Percentiles rank a stretch among this genome's conserved stretches.
phyloP scores from a whole-genome alignment of 495 filamentous ascomycete genomes.

The Sordaria brevicollis region DNA sequence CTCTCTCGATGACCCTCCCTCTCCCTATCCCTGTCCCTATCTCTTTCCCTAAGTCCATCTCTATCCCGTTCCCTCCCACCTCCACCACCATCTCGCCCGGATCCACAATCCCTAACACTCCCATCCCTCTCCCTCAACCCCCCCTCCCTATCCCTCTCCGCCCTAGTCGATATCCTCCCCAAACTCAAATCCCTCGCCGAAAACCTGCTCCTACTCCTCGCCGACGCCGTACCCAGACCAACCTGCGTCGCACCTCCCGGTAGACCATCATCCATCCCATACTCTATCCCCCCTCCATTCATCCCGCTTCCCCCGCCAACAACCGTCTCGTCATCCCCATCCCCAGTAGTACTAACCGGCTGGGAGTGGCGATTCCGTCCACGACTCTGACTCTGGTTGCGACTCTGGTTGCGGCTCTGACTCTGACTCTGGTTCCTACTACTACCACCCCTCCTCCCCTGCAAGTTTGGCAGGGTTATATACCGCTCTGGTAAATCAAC shows the following conservation, averaged over 20 bases:
- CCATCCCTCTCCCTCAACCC: not conserved
- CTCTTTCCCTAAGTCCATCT: not conserved
- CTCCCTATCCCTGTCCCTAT: too few relatives aligned
- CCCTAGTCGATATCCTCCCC: not conserved
- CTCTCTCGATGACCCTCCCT: too few relatives aligned
- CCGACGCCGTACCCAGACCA: not conserved
- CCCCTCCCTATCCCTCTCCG: not conserved
- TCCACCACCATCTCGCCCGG: not conserved
- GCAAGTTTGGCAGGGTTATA: slow-evolving; percentile 21
- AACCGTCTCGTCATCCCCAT: not conserved
- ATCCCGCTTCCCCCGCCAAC: not conserved
- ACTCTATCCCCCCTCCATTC: not conserved
- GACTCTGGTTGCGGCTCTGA: too few relatives aligned
- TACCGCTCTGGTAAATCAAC: slow-evolving; percentile 20
- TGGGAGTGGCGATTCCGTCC: not conserved
- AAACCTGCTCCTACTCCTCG: not conserved
- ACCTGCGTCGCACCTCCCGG: not conserved
- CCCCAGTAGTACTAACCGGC: not conserved
- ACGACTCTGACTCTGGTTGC: too few relatives aligned
- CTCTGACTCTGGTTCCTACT: not conserved
- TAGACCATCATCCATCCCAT: not conserved
- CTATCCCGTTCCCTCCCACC: not conserved
- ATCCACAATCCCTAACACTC: not conserved
- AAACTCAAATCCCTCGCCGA: not conserved
- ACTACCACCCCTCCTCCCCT: not conserved